Base-by-base conservation (phyloP, 306 rosid species). In the Medicago ruthenica region DNA sequence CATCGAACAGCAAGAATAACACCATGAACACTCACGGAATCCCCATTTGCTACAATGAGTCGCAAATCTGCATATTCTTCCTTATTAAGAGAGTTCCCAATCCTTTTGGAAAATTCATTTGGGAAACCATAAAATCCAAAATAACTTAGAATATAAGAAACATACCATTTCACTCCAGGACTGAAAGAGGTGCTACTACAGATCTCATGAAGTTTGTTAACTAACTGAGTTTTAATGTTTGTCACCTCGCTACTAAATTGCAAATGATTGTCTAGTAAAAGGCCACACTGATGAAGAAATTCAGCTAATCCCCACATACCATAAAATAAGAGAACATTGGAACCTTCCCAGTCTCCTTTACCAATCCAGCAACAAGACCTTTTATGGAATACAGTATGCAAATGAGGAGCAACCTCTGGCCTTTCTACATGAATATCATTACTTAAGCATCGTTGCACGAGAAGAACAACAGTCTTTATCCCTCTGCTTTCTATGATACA, bases 71-170 rank as follows among this genome's bases (percentile, higher is more conserved):
- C 82, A 77, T 78, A 86, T 73, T 83, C 90, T 78, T 82, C 79
- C 73, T 86, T 80, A 73, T 82, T 45, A 77, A 90, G 82, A 41
- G 86, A 86, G 71, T 81, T 81, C 51, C 91, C 93, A 76, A 94
- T 81, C 84, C 85, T 88, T 76, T 82, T 85, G 67, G 84, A 87
- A 20, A 87, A 81, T 76, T 86, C 92, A 85, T 82, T 82, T 22
- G 98, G 93, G 85, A 90, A 94, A 76, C 98, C 98, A 54, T 90
- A 94, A 53, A 81, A 73, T 74, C 88, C 94, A 80, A 88, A 85
- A 82, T 76, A 84, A 78, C 91, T 84, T 61, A 90, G 90, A 82
- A 84, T 62, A 72, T 86, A 83, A 27, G 95, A 74, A 85, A 91
- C 89, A 86, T 85, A 91, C 93, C 94, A 91, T 78, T 85, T 84